Base-by-base conservation (phyloP, 805 yeast species). In the Nadsonia fulvescens region DNA sequence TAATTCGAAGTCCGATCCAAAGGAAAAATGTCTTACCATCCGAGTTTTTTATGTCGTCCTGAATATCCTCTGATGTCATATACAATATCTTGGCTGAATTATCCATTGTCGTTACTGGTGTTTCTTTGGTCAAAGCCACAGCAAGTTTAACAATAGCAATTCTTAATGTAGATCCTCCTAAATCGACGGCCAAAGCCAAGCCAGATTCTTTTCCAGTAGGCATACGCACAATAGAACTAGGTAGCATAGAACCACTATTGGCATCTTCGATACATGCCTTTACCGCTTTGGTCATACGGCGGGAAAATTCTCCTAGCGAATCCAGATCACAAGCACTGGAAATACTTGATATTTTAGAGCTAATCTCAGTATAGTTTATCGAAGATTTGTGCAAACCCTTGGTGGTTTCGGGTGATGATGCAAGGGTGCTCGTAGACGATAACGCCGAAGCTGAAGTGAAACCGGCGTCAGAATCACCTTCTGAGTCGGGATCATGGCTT, bases 111-210 rank as follows among this genome's bases (percentile, higher is more conserved):
- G n/a, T n/a, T n/a, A n/a, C n/a, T n/a, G n/a, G n/a, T n/a, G n/a
- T n/a, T n/a, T n/a, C n/a, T n/a, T n/a, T n/a, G n/a, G n/a, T n/a
- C n/a, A n/a, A n/a, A n/a, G n/a, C 91, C n/a, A n/a, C n/a, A 25
- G 62, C 57, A 39, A 82, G 58, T 18, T 61, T 47, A 16, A 79
- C 79, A 4, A 92, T 75, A 37, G 92, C 79, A n/a, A 79, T 86
- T 43, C 93, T 60, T 49, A 82, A 74, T 38, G 81, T 78, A 24
- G 93, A 78, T 22, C 94, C 94, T 33, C 95, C 95, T 25, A 82
- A 57, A 45, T 82, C 93, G 4, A 86, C 83, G 29, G 93, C 91
- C 29, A 81, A 52, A 32, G 58, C 64, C 20, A 73, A 54, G 18
- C 94, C 94, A 24, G 51, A 51, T 46, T 82, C 93, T 22, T 63